phyloP scores from a whole-genome alignment of 2,329 filamentous ascomycete genomes.

The Helotiales sp. region DNA sequence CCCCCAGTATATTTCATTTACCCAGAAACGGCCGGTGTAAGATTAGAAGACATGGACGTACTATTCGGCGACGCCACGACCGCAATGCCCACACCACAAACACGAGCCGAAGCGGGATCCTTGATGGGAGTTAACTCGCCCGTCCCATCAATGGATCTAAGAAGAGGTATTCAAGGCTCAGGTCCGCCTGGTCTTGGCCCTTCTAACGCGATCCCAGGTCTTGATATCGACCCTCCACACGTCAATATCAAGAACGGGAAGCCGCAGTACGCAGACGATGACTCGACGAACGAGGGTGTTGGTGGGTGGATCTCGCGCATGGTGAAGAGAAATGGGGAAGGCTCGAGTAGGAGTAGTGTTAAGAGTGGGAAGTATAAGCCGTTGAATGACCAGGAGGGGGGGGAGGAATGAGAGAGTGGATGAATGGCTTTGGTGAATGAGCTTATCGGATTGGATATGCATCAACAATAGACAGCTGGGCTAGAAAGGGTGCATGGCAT shows the following conservation, averaged over 20 bases:
- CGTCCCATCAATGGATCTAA: slow-evolving; percentile 75
- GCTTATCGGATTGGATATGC: neutral
- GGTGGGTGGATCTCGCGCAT: slow-evolving; percentile 74
- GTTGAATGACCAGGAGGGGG: slow-evolving; percentile 51
- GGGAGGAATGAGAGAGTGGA: neutral
- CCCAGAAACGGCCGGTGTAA: slow-evolving; percentile 93
- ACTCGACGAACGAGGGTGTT: slow-evolving; percentile 55
- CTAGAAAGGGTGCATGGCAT: no score
- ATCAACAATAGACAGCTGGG: neutral
- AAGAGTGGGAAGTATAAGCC: slow-evolving; percentile 41
- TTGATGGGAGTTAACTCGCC: slow-evolving; percentile 81
- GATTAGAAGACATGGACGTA: slow-evolving; percentile 94
- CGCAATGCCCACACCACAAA: slow-evolving; percentile 76
- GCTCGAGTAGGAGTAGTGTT: slow-evolving; percentile 36
- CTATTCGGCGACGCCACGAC: slow-evolving; percentile 94
- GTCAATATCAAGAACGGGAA: slow-evolving; percentile 59
- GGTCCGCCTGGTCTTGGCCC: slow-evolving; percentile 53
- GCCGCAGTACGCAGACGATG: slow-evolving; percentile 46
- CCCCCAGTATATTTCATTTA: slow-evolving; percentile 90
- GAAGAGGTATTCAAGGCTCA: slow-evolving; percentile 52
- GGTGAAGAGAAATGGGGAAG: slow-evolving; percentile 57
- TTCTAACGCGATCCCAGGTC: slow-evolving; percentile 74
- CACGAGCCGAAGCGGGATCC: slow-evolving; percentile 80
- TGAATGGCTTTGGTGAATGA: neutral
- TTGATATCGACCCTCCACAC: slow-evolving; percentile 80